phyloP scores from a whole-genome alignment of 177 flowering plant genomes.

The Vitis hybrid region DNA sequence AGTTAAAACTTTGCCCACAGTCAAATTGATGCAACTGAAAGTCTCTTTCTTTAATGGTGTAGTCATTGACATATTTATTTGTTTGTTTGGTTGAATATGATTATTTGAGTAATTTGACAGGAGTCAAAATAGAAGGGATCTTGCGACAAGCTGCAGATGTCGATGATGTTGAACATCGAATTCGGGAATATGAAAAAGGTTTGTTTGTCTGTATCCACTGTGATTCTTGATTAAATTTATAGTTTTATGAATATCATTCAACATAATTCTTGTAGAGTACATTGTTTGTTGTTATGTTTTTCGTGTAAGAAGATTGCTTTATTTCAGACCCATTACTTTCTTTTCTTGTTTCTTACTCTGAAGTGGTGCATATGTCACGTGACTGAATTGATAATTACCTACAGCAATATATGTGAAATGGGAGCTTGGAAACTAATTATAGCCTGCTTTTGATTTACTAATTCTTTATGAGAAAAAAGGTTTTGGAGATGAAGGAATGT shows the following conservation, averaged over 20 bases:
- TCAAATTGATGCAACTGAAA: too few relatives aligned
- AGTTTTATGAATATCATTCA: not conserved
- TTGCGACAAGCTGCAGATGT: conserved; percentile 98
- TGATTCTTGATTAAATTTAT: not conserved
- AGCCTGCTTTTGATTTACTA: too few relatives aligned
- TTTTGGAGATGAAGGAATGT: too few relatives aligned
- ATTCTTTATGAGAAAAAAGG: too few relatives aligned
- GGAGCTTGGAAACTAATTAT: not conserved
- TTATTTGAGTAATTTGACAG: conserved; percentile 33
- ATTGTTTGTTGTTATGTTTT: not conserved
- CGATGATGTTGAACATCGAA: conserved; percentile 84
- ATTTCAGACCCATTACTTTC: not conserved
- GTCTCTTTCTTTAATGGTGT: too few relatives aligned
- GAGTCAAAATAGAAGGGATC: conserved; percentile 90
- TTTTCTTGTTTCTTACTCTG: not conserved
- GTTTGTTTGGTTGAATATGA: conserved; percentile 9
- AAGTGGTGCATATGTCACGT: not conserved
- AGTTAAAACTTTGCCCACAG: too few relatives aligned
- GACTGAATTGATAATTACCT: not conserved
- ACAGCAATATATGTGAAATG: not conserved
- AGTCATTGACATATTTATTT: not conserved
- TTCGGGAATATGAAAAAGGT: conserved; percentile 95
- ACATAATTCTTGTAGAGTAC: not conserved
- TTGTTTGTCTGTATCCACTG: conserved; percentile 20
- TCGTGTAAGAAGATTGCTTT: not conserved